Conservation (phyloP, 495 filamentous ascomycete species). For the Symbiotaphrina buchneri region DNA sequence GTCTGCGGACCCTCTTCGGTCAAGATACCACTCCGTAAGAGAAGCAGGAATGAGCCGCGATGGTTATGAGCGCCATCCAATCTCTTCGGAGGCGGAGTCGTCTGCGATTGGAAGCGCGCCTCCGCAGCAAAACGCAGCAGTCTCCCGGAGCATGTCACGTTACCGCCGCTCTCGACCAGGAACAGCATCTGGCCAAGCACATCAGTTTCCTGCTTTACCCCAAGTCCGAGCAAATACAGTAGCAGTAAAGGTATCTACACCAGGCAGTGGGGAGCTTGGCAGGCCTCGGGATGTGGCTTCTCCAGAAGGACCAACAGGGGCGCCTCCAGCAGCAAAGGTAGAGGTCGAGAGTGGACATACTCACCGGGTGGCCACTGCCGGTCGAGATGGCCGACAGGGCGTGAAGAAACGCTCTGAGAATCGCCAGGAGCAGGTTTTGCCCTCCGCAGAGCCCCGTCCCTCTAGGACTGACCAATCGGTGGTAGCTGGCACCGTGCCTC, state of each 20-base stretch:
- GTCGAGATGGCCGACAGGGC: background rate
- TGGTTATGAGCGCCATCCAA: background rate
- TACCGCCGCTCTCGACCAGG: background rate
- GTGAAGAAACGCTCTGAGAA: too few relatives aligned
- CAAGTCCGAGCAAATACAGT: background rate
- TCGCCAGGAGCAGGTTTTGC: too few relatives aligned
- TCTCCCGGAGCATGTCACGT: constrained; percentile 3
- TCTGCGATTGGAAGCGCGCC: background rate
- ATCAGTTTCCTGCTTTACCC: background rate
- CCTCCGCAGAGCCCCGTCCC: too few relatives aligned
- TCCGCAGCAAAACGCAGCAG: background rate
- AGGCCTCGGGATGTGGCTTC: too few relatives aligned
- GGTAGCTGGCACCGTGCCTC: too few relatives aligned
- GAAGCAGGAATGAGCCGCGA: background rate
- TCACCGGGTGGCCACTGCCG: background rate
- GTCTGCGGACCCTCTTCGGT: too few relatives aligned
- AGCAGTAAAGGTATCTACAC: too few relatives aligned
- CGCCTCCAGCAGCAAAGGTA: background rate
- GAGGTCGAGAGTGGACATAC: background rate
- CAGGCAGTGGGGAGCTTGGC: too few relatives aligned
- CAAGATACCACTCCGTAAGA: constrained; percentile 3
- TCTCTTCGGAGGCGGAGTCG: background rate
- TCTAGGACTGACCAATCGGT: too few relatives aligned
- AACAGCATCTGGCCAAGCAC: background rate
- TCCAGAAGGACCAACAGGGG: background rate